phyloP scores from a whole-genome alignment of 192 early-diverging fungal species.

The Coemansia erecta region DNA sequence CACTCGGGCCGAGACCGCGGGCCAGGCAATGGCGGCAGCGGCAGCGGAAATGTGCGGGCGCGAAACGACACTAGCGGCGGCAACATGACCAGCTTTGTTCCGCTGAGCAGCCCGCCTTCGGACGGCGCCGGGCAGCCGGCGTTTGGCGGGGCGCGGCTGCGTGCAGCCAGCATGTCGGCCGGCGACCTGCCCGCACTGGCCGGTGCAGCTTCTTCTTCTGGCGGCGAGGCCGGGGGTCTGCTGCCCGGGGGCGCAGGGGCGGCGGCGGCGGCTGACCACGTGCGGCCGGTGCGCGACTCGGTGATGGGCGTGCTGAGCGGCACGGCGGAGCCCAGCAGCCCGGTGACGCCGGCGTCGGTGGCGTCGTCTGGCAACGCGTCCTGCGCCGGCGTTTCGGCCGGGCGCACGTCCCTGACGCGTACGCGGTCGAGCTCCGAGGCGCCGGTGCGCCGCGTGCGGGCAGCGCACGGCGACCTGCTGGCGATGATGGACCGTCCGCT shows the following conservation, averaged over 20 bases:
- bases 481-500: neutral
- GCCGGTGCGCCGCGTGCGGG: conserved; percentile 11
- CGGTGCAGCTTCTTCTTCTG: too few relatives aligned
- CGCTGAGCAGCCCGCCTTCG: conserved; percentile 11
- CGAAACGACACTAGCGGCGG: too few relatives aligned
- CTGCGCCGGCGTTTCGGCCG: neutral
- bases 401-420: conserved; percentile 32
- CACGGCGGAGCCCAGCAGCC: conserved; percentile 39
- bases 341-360: neutral
- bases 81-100: conserved; percentile 13
- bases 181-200: conserved; percentile 5
- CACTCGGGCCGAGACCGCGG: neutral
- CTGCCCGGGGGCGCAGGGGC: too few relatives aligned
- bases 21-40: too few relatives aligned
- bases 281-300: conserved; percentile 20
- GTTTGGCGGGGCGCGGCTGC: conserved; percentile 4
- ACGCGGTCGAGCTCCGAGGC: conserved; percentile 48
- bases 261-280: conserved; percentile 2
- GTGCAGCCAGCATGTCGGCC: conserved; percentile 20
- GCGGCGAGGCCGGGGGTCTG: neutral
- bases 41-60: too few relatives aligned
- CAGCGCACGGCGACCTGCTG: neutral
- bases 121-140: neutral
- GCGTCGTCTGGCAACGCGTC: too few relatives aligned
- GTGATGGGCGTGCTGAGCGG: conserved; percentile 46